Evolutionary conservation across 805 yeast genomes (phyloP).

Genomic region (Osmozyma mogii): DNA sequence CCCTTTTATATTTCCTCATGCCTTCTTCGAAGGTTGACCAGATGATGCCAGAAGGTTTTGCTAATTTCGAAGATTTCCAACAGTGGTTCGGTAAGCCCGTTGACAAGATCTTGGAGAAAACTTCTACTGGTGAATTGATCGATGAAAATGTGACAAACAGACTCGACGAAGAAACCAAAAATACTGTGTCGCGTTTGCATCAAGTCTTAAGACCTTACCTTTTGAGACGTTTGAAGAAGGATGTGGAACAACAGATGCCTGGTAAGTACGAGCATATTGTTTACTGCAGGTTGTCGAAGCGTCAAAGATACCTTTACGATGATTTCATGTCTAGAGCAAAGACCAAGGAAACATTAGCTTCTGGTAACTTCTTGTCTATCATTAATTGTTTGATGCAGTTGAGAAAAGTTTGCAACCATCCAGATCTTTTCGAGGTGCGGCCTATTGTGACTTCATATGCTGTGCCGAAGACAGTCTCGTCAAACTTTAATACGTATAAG

Average conservation of each 20-base stretch:
- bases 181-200: conserved; percentile 82
- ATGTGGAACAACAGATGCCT: conserved; percentile 99
- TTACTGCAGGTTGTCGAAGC: conserved; percentile 82
- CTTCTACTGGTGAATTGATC: conserved; percentile 40
- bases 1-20: conserved; percentile 88
- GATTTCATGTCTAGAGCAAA: conserved; percentile 97
- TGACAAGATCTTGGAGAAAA: conserved; percentile 77
- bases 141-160: conserved; percentile 31
- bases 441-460: conserved; percentile 90
- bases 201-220: conserved; percentile 90
- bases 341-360: conserved; percentile 85
- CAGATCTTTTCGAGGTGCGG: conserved; percentile 91
- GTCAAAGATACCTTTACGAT: conserved; percentile 88
- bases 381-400: conserved; percentile 97
- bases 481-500: conserved; percentile 34
- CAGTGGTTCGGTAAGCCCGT: conserved; percentile 99
- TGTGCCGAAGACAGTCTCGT: conserved; percentile 54
- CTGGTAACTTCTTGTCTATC: conserved; percentile 91
- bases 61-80: conserved; percentile 90
- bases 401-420: conserved; percentile 94
- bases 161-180: conserved; percentile 69
- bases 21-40: conserved; percentile 71
- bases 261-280: conserved; percentile 93
- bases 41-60: conserved; percentile 91
- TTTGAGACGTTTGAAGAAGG: conserved; percentile 84